Base-by-base conservation (phyloP, 306 rosid genomes). In the Mimosa pudica region DNA sequence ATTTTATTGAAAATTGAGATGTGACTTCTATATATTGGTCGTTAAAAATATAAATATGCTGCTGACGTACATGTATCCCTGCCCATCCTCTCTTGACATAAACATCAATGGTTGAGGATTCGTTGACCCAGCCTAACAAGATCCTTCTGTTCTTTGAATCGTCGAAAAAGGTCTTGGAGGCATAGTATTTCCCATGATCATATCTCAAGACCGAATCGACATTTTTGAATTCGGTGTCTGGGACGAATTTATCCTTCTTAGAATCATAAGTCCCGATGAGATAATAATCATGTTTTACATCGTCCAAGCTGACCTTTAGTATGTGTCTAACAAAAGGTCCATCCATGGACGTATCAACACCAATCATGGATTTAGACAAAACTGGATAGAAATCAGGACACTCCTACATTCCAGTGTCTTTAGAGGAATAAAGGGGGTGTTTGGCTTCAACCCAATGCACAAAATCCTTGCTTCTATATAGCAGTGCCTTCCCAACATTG, bases 161-260 rank as follows among this genome's bases (percentile, higher is more conserved):
- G 57, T 94, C 98, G 75, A 79, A 94, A 77, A 94, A 92, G 0
- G 97, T 87, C 72, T 92, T 94, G 3, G 98, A 94, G 13, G 98
- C 98, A 76, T 94, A 92, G 10, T 80, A 94, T 32, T 94, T 92
- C 0, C 98, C 98, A 82, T 89, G 88, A 79, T 94, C 98, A 61
- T 89, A 94, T 73, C 98, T 90, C 69, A 90, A 71, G 3, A 86
- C 82, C 0, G 51, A 9, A 7, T 81, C 84, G 30, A 57, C 64
- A 30, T 84, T 84, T 8, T 85, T 68, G 0, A 86, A 84, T 1
- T 84, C 89, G 3, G 67, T 41, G 73, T 89, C 88, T 5, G 92
- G 93, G 67, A 74, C 35, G 75, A 89, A 90, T 0, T 0, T 47
- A 70, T 94, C 98, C 68, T 80, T 86, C 2, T 7, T 2, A 10